Percentiles rank a stretch among this genome's conserved stretches.
Evolutionary conservation across 2,329 filamentous ascomycete genomes (phyloP).

Genomic region (Colletotrichum sp.): DNA sequence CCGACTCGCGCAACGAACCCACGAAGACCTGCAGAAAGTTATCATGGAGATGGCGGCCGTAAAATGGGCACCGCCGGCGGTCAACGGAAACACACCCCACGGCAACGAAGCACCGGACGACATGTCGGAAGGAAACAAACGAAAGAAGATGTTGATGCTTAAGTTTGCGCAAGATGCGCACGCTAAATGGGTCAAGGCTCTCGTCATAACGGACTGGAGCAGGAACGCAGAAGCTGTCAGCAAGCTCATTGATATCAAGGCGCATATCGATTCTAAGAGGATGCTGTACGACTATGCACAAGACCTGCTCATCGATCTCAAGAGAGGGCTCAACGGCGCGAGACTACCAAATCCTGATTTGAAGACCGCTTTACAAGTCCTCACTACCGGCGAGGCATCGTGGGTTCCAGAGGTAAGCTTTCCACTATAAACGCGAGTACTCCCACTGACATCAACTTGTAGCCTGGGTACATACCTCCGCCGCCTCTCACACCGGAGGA

Average conservation of each 20-base stretch:
- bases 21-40: constrained; percentile 76
- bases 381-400: constrained; percentile 77
- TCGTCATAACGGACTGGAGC: constrained; percentile 92
- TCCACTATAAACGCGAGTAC: neutral
- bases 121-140: constrained; percentile 67
- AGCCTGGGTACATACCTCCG: constrained; percentile 80
- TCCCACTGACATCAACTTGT: constrained; percentile 10
- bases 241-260: constrained; percentile 86
- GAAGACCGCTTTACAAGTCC: constrained; percentile 83
- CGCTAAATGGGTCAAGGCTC: constrained; percentile 88
- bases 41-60: constrained; percentile 74
- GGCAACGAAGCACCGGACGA: constrained; percentile 52
- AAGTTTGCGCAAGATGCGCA: constrained; percentile 82
- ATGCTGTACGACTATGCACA: constrained; percentile 65
- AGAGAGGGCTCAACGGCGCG: constrained; percentile 72
- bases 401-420: constrained; percentile 79
- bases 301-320: constrained; percentile 72
- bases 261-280: constrained; percentile 72
- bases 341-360: constrained; percentile 90
- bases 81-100: constrained; percentile 57
- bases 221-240: constrained; percentile 79
- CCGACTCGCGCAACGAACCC: constrained; percentile 82
- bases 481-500: constrained; percentile 74
- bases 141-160: constrained; percentile 78
- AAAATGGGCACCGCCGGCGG: constrained; percentile 56